Conservation (phyloP, 2,329 filamentous ascomycete genomes). For the Ustilaginoidea virens region DNA sequence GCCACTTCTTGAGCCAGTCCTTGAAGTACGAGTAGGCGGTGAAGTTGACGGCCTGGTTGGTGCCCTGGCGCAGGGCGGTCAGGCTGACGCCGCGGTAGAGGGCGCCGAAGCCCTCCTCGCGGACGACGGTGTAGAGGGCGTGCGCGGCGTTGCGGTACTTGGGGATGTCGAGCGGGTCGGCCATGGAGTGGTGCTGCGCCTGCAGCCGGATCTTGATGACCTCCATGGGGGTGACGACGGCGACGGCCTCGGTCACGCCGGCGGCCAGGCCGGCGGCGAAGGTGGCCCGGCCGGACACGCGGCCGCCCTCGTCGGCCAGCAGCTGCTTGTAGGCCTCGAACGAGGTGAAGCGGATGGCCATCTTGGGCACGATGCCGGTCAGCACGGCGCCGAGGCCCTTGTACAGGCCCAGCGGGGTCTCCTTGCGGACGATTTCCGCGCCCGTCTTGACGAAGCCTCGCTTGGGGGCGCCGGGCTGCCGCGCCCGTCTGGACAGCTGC, state of each 20-base stretch:
- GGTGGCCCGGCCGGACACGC: slow-evolving; percentile 55
- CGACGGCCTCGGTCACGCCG: slow-evolving; percentile 90
- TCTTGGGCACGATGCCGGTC: slow-evolving; percentile 94
- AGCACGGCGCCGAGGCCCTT: slow-evolving; percentile 96
- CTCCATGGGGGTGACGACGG: slow-evolving; percentile 96
- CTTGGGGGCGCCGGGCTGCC: slow-evolving; percentile 67
- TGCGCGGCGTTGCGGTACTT: slow-evolving; percentile 93
- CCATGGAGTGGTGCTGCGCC: slow-evolving; percentile 95
- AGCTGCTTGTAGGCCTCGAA: slow-evolving; percentile 91
- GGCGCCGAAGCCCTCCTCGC: slow-evolving; percentile 76
- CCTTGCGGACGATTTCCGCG: slow-evolving; percentile 68
- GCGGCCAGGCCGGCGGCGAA: slow-evolving; percentile 69
- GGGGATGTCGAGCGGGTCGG: slow-evolving; percentile 86
- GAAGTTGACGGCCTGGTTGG: slow-evolving; percentile 98
- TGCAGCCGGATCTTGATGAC: slow-evolving; percentile 97
- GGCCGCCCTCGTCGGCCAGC: slow-evolving; percentile 52
- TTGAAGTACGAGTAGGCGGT: slow-evolving; percentile 95
- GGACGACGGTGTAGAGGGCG: slow-evolving; percentile 71
- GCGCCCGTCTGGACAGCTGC: slow-evolving; percentile 83
- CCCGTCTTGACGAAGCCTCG: slow-evolving; percentile 84
- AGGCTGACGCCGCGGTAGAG: slow-evolving; percentile 88
- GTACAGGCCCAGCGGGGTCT: slow-evolving; percentile 87
- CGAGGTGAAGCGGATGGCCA: slow-evolving; percentile 97
- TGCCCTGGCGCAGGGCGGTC: slow-evolving; percentile 85
- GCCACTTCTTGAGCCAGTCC: slow-evolving; percentile 53